phyloP scores from a whole-genome alignment of 495 filamentous ascomycete genomes.

The Tirmania nivea region DNA sequence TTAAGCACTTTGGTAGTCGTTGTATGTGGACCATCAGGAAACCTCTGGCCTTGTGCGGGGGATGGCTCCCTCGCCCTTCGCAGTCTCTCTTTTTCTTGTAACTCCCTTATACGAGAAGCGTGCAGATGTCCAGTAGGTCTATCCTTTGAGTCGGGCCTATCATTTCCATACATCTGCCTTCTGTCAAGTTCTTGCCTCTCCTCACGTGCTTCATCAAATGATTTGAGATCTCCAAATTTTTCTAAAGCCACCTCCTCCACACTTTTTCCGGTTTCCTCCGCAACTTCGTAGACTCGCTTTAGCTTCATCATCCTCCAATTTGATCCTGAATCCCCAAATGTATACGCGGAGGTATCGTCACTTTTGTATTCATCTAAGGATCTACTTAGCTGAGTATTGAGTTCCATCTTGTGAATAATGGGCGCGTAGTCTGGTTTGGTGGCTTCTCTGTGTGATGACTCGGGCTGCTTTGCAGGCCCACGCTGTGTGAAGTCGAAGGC shows the following conservation, averaged over 20 bases:
- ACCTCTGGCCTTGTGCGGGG: conserved; percentile 23
- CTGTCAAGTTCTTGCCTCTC: conserved; percentile 85
- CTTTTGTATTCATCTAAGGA: conserved; percentile 27
- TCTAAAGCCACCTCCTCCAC: conserved; percentile 67
- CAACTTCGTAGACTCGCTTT: conserved; percentile 59
- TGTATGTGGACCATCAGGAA: conserved; percentile 15
- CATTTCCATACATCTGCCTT: conserved; percentile 60
- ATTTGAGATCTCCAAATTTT: conserved; percentile 56
- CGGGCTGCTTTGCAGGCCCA: conserved; percentile 29
- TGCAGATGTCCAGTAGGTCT: conserved; percentile 67
- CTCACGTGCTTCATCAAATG: conserved; percentile 84
- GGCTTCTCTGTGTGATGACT: conserved; percentile 9
- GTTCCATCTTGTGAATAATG: conserved; percentile 57
- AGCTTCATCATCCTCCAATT: conserved; percentile 93
- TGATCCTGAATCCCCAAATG: conserved; percentile 73
- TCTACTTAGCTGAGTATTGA: conserved; percentile 52
- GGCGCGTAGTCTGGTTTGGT: conserved; percentile 47
- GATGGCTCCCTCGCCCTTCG: conserved; percentile 26
- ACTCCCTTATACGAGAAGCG: conserved; percentile 22
- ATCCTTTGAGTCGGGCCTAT: conserved; percentile 57
- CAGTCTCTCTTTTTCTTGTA: conserved; percentile 17
- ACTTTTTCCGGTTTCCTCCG: conserved; percentile 44
- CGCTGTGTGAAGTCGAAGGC: conserved; percentile 73
- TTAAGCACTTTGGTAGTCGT: conserved; percentile 34
- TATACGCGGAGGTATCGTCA: conserved; percentile 40